Evolutionary conservation across 1,139 yeast species (phyloP).

Genomic region (Suzukiozyma palmioleophila): DNA sequence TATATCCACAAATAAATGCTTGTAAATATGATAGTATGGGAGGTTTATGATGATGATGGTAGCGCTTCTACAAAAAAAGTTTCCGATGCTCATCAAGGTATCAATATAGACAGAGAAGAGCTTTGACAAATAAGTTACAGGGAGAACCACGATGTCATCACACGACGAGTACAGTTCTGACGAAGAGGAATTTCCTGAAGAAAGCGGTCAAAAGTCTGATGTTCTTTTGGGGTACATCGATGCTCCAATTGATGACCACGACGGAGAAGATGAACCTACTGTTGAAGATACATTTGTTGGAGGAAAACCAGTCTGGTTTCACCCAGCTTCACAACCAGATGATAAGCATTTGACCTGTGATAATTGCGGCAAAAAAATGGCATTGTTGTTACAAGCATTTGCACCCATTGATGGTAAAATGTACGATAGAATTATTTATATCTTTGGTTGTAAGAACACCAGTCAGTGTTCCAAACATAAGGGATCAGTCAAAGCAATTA

Average conservation of each 20-base stretch:
- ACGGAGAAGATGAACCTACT: slow-evolving; percentile 40
- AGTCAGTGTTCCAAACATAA: slow-evolving; percentile 56
- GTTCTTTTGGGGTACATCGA: slow-evolving; percentile 66
- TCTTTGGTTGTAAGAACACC: slow-evolving; percentile 67
- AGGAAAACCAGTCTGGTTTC: slow-evolving; percentile 62
- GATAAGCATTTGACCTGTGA: slow-evolving; percentile 54
- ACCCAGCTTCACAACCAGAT: slow-evolving; percentile 52
- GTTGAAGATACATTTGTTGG: slow-evolving; percentile 79
- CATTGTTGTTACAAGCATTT: slow-evolving; percentile 70
- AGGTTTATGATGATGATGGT: not conserved
- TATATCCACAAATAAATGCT: slow-evolving; percentile 1
- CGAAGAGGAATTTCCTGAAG: slow-evolving; percentile 31
- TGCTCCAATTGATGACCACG: slow-evolving; percentile 30
- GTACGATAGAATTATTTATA: slow-evolving; percentile 77
- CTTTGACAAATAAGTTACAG: not conserved
- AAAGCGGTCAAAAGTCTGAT: slow-evolving; percentile 18
- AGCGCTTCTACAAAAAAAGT: slow-evolving; percentile 1
- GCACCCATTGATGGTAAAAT: slow-evolving; percentile 69
- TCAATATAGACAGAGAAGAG: not conserved
- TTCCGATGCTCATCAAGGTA: slow-evolving; percentile 1
- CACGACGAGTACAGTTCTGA: slow-evolving; percentile 42
- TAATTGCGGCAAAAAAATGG: slow-evolving; percentile 58
- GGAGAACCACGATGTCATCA: slow-evolving; percentile 19
- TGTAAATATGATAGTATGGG: slow-evolving; percentile 6
- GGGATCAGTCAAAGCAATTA: slow-evolving; percentile 67